Conservation (phyloP, 306 rosid species). For the Chamaecrista fasciculata region DNA sequence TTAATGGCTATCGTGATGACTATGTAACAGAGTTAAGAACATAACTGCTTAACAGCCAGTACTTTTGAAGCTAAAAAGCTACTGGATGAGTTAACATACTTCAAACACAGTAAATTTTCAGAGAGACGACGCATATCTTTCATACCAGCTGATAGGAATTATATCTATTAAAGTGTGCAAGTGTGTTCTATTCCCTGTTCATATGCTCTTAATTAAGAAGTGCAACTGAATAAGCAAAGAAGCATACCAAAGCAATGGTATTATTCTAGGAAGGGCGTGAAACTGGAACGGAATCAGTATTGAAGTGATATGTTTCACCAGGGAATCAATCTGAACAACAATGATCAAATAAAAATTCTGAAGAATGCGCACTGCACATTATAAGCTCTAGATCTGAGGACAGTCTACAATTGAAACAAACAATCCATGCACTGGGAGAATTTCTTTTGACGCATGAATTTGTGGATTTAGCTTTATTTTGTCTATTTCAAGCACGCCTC, state of each 20-base stretch:
- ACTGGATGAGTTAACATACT: background rate
- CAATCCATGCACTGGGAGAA: background rate
- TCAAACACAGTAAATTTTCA: background rate
- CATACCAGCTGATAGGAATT: background rate
- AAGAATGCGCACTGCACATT: background rate
- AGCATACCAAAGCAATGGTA: background rate
- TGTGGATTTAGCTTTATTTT: conserved; percentile 9
- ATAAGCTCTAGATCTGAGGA: background rate
- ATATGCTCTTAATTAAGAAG: background rate
- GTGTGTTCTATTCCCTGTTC: background rate
- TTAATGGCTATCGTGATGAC: conserved; percentile 13
- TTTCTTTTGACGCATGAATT: background rate
- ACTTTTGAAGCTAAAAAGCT: background rate
- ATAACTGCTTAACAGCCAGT: background rate
- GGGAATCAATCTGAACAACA: conserved; percentile 20
- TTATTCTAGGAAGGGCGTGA: conserved; percentile 3
- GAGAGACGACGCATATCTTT: no score
- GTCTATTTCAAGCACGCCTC: conserved; percentile 2
- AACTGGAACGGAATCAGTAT: conserved; percentile 24
- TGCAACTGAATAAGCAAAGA: background rate
- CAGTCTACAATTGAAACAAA: background rate
- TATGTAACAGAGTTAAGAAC: background rate
- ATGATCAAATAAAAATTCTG: background rate
- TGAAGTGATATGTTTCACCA: background rate
- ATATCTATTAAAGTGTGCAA: background rate